phyloP scores from a whole-genome alignment of 2,329 filamentous ascomycete genomes.

The Harringtonia aguacate region DNA sequence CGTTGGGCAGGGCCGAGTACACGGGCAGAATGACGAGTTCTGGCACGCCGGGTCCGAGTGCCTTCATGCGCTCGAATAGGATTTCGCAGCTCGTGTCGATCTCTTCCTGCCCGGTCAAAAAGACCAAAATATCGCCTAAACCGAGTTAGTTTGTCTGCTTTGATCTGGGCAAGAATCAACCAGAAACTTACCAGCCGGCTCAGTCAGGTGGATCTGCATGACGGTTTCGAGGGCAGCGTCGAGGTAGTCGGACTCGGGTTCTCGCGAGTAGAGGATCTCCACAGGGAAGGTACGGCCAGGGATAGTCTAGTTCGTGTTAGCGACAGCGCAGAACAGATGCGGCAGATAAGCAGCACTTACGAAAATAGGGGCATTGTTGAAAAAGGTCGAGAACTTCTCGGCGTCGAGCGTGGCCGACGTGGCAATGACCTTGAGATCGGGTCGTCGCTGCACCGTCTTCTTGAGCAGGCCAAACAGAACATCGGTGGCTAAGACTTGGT shows the following conservation, averaged over 20 bases:
- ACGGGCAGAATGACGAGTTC: slow-evolving; percentile 89
- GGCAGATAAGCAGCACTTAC: slow-evolving; percentile 3
- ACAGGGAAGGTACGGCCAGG: slow-evolving; percentile 92
- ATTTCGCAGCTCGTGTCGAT: slow-evolving; percentile 95
- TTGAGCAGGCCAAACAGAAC: slow-evolving; percentile 91
- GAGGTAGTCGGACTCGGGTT: slow-evolving; percentile 92
- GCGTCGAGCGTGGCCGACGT: slow-evolving; percentile 94
- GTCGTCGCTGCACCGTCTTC: slow-evolving; percentile 76
- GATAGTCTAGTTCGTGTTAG: slow-evolving; percentile 45
- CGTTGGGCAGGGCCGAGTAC: slow-evolving; percentile 87
- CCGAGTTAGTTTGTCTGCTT: too few relatives aligned
- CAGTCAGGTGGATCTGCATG: slow-evolving; percentile 95
- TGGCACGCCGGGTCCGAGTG: slow-evolving; percentile 78
- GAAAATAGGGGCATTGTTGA: slow-evolving; percentile 92
- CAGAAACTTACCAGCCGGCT: too few relatives aligned
- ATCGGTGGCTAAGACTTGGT: slow-evolving; percentile 53
- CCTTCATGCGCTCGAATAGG: slow-evolving; percentile 91
- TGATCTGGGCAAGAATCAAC: too few relatives aligned
- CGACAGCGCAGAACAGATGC: not conserved
- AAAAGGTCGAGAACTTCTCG: slow-evolving; percentile 95
- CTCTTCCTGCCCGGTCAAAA: slow-evolving; percentile 94
- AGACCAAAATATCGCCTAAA: slow-evolving; percentile 95
- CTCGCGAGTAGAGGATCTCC: slow-evolving; percentile 87
- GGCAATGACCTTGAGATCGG: slow-evolving; percentile 89
- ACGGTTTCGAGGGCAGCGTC: slow-evolving; percentile 91